Base-by-base conservation (phyloP, 306 rosid species). In the Heteromeles arbutifolia region DNA sequence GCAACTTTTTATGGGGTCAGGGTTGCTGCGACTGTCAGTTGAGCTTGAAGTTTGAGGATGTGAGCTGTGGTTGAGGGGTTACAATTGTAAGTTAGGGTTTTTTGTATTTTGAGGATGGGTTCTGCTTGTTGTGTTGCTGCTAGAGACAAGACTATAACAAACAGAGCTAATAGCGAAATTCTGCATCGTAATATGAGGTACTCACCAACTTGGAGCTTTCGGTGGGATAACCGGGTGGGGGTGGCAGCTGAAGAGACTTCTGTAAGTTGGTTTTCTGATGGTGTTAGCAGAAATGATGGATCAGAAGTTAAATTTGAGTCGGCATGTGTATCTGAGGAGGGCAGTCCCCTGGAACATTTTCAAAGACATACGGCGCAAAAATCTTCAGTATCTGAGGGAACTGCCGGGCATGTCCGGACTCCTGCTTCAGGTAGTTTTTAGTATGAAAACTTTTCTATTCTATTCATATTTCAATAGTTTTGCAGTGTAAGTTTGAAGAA, bases 191-290 rank as follows among this genome's bases (percentile, higher is more conserved):
- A 88, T 84, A 80, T 83, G 32, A 74, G 87, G 72, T 61, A 82
- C 77, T 88, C 91, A 0, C 89, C 91, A 9, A 78, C 85, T 15
- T 88, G 89, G 91, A 88, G 91, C 82, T 85, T 88, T 71, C 87
- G 89, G 31, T 88, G 91, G 89, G 91, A 88, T 88, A 80, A 85
- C 45, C 78, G 91, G 65, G 91, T 88, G 26, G 83, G 87, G 62
- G 91, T 85, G 18, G 89, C 87, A 10, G 91, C 85, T 3, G 91
- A 88, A 73, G 89, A 83, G 68, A 83, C 87, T 56, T 76, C 91
- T 28, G 71, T 79, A 19, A 78, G 83, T 73, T 81, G 89, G 89
- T 78, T 79, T 69, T 83, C 91, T 28, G 89, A 88, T 77, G 80
- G 86, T 10, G 26, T 85, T 34, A 68, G 88, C 54, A 71, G 86